Percentiles rank a stretch among this genome's conserved stretches.
Conservation (phyloP, 2,329 filamentous ascomycete genomes). For the Tolypocladium tundrense region DNA sequence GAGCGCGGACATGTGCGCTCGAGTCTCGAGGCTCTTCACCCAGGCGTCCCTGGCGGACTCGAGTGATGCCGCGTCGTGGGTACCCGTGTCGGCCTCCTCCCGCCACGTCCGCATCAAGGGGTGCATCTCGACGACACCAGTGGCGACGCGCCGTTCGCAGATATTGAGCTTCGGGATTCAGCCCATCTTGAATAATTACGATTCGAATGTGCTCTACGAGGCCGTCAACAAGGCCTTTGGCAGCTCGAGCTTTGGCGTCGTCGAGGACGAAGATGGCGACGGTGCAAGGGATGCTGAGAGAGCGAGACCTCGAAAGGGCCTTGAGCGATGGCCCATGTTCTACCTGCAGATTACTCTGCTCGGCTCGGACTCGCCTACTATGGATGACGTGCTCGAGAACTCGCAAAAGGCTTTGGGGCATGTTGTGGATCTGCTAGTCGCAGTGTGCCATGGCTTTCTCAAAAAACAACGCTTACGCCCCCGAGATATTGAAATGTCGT, state of each 20-base stretch:
- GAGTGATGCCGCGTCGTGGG: slow-evolving; percentile 49
- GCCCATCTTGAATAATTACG: slow-evolving; percentile 47
- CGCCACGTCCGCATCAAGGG: slow-evolving; percentile 54
- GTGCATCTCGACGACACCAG: slow-evolving; percentile 59
- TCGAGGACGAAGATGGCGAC: slow-evolving; percentile 33
- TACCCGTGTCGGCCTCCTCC: slow-evolving; percentile 57
- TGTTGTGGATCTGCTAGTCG: slow-evolving; percentile 50
- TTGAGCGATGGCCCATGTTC: slow-evolving; percentile 87
- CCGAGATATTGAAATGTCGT: slow-evolving; percentile 5
- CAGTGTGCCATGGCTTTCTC: slow-evolving; percentile 65
- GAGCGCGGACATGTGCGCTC: slow-evolving; percentile 9
- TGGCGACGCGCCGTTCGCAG: slow-evolving; percentile 62
- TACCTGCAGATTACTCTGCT: slow-evolving; percentile 54
- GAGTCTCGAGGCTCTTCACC: slow-evolving; percentile 41
- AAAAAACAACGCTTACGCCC: slow-evolving; percentile 61
- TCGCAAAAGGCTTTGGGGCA: slow-evolving; percentile 37
- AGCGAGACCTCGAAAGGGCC: slow-evolving; percentile 47
- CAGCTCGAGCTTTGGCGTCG: slow-evolving; percentile 64
- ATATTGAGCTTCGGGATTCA: slow-evolving; percentile 71
- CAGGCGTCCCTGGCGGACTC: slow-evolving; percentile 56
- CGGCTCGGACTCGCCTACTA: slow-evolving; percentile 20
- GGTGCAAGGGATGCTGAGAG: slow-evolving; percentile 23
- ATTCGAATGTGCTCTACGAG: slow-evolving; percentile 60
- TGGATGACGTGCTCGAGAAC: slow-evolving; percentile 30
- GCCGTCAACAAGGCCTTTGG: slow-evolving; percentile 70